Percentiles rank a stretch among this genome's conserved stretches.
Conservation (phyloP, 2,329 filamentous ascomycete species). For the Ophioceras dolichostomum region DNA sequence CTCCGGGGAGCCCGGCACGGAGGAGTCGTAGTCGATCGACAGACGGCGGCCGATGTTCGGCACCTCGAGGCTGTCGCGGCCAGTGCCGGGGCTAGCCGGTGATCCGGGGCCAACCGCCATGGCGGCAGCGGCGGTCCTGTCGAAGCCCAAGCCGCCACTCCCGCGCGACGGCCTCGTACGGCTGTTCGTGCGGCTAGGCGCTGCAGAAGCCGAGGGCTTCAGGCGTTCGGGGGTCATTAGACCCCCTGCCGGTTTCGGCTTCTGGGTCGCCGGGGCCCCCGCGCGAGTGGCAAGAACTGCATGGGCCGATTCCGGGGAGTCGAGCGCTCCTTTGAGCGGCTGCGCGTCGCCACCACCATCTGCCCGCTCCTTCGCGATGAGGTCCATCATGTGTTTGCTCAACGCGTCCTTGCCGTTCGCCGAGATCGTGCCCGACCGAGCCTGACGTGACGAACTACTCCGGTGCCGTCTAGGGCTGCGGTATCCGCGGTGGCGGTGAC, state of each 20-base stretch:
- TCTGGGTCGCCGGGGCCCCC: conserved; percentile 20
- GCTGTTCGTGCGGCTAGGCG: conserved; percentile 12
- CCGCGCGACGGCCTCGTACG: no score
- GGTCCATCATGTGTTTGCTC: conserved; percentile 50
- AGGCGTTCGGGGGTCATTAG: conserved; percentile 17
- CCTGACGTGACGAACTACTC: no score
- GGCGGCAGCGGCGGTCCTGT: background rate
- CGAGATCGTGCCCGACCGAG: conserved; percentile 27
- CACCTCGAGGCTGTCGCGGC: conserved; percentile 35
- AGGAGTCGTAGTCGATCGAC: conserved; percentile 32
- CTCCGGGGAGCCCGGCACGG: conserved; percentile 39
- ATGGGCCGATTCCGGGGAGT: no score
- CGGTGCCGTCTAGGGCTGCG: conserved; percentile 25
- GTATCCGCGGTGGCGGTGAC: conserved; percentile 34
- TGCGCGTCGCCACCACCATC: conserved; percentile 11
- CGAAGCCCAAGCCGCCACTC: no score
- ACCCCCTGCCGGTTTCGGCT: conserved; percentile 16
- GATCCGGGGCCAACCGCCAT: conserved; percentile 7
- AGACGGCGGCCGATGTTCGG: conserved; percentile 16
- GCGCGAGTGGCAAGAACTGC: no score
- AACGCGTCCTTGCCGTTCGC: conserved; percentile 39
- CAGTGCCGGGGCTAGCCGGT: conserved; percentile 14
- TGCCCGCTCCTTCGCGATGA: conserved; percentile 41
- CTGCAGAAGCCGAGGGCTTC: conserved; percentile 12
- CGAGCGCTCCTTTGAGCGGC: conserved; percentile 13